Conservation (phyloP, 1,284 basidiomycete species). For the Irpex sp. region DNA sequence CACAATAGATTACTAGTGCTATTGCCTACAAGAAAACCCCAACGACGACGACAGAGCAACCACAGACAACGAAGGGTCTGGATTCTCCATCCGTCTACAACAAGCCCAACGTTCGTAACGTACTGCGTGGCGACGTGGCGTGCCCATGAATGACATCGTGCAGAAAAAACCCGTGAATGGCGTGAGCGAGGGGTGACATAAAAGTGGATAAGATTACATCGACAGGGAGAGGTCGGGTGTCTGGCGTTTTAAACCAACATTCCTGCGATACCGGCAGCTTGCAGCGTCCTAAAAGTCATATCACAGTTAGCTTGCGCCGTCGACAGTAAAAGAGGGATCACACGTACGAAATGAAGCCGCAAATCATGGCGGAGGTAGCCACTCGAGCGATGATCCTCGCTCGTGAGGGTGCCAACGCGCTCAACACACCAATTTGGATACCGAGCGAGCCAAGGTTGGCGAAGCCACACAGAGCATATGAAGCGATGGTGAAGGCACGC, state of each 20-base stretch:
- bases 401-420: slow-evolving; percentile 78
- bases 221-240: no score
- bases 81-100: no score
- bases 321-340: neutral
- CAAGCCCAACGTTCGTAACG: no score
- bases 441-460: slow-evolving; percentile 85
- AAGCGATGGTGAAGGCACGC: slow-evolving; percentile 75
- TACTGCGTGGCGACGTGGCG: neutral
- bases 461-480: slow-evolving; percentile 87
- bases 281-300: slow-evolving; percentile 43
- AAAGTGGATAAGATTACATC: neutral
- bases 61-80: no score
- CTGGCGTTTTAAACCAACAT: slow-evolving; percentile 28
- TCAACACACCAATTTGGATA: slow-evolving; percentile 88
- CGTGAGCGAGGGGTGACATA: neutral
- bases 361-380: slow-evolving; percentile 77
- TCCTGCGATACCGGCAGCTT: slow-evolving; percentile 71
- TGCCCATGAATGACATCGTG: neutral
- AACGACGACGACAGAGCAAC: neutral
- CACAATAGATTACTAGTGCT: neutral
- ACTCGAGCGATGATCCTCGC: slow-evolving; percentile 68
- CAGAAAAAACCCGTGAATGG: neutral
- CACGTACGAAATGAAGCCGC: slow-evolving; percentile 63
- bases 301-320: neutral
- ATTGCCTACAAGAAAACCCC: neutral